Base-by-base conservation (phyloP, 1,139 yeast species). In the Blastobotrys proliferans region DNA sequence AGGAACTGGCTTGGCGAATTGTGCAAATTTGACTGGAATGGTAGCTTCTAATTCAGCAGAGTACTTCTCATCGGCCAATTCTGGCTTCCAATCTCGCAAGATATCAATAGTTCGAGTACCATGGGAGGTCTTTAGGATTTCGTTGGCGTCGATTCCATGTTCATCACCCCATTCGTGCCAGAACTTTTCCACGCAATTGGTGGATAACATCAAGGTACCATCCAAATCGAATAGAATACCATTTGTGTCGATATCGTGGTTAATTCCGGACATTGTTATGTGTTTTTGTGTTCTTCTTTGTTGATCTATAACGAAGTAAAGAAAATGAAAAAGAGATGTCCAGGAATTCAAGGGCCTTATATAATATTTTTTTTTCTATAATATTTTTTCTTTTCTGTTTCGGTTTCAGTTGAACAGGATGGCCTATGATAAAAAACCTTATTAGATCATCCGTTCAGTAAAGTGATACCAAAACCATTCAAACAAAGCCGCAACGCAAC, bases 41-140 rank as follows among this genome's bases (percentile, higher is more conserved):
- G 74, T 73, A 45, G 79, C 82, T 67, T 83, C 92, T 67, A 83
- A 72, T 49, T 73, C 74, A 43, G 83, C 76, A 36, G 81, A 84
- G 63, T 78, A 81, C 51, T 78, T 80, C 43, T 68, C 77, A 52
- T 72, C 73, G 44, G 87, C 88, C 60, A 77, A 79, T 61, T 80
- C 81, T 47, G 92, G 90, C 53, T 85, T 79, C 75, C 81, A 80
- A 63, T 75, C 77, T 49, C 77, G 77, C 60, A 84, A 76, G 32
- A 83, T 84, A 62, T 85, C 95, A 53, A 76, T 76, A 14, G 94
- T 83, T 67, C 95, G 77, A 63, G 86, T 79, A 35, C 95, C 95
- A 63, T 85, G 95, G 24, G 86, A 77, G 37, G 83, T 79, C 64
- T 79, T 74, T 62, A 83, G 79, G 47, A 85, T 78, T 56, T 77